A percentile compares a stretch with the other conserved stretches of the same genome.
Evolutionary conservation across 164 flowering plant genomes (phyloP).

Genomic region (Saururus chinensis): DNA sequence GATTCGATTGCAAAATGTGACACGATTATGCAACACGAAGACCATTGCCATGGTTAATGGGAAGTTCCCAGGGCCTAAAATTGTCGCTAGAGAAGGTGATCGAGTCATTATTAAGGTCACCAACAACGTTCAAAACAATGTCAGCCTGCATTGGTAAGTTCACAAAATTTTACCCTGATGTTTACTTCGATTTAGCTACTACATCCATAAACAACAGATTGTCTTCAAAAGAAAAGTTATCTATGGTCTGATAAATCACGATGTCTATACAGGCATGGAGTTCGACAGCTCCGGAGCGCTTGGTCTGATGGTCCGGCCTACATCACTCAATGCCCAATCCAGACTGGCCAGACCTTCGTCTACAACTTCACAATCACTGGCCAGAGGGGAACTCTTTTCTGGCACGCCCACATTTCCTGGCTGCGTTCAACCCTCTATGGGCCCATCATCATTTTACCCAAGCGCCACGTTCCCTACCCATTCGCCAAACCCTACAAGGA

Average conservation of each 20-base stretch:
- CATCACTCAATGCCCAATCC: conserved; percentile 58
- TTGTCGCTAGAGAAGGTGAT: conserved; percentile 29
- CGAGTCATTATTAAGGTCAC: conserved; percentile 23
- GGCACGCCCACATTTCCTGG: conserved; percentile 61
- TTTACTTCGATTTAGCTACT: not conserved
- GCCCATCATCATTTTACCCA: conserved; percentile 45
- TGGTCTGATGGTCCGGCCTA: conserved; percentile 62
- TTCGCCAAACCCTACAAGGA: conserved; percentile 47
- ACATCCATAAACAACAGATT: not conserved
- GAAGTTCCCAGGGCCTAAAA: conserved; percentile 19
- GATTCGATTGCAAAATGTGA: conserved; percentile 7
- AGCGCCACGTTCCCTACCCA: conserved; percentile 29
- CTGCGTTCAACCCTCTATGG: conserved; percentile 44
- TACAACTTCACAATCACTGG: conserved; percentile 51
- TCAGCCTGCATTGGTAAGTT: conserved; percentile 26
- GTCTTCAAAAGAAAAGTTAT: not conserved
- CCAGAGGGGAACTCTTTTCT: conserved; percentile 46
- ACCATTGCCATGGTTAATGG: conserved; percentile 17
- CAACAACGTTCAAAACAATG: conserved; percentile 23
- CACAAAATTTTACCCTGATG: not conserved
- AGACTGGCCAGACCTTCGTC: conserved; percentile 28
- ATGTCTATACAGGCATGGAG: conserved; percentile 38
- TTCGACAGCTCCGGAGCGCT: conserved; percentile 33
- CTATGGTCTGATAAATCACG: not conserved
- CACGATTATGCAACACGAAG: conserved; percentile 33